phyloP scores from a whole-genome alignment of 305 asterid species.

The Fraxinus nigra region DNA sequence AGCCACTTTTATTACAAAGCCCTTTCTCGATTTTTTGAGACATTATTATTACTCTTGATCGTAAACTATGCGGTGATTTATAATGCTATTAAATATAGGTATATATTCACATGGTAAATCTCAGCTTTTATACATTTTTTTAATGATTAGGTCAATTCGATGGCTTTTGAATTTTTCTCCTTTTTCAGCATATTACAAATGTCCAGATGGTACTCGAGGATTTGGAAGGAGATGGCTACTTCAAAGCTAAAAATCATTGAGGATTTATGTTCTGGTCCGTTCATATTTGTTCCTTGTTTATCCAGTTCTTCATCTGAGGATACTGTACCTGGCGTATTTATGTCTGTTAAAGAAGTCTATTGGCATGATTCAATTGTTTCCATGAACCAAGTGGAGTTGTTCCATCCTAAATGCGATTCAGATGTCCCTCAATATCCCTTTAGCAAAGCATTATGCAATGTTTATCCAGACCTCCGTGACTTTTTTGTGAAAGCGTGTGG shows the following conservation, averaged over 20 bases:
- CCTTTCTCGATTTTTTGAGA: not conserved
- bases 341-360: constrained; percentile 70
- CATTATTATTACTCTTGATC: not conserved
- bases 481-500: constrained; percentile 88
- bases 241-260: constrained; percentile 53
- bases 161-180: constrained; percentile 3
- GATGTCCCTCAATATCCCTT: constrained; percentile 20
- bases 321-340: constrained; percentile 58
- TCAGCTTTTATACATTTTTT: not conserved
- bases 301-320: constrained; percentile 48
- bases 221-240: constrained; percentile 69
- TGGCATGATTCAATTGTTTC: constrained; percentile 74
- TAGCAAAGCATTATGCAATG: constrained; percentile 45
- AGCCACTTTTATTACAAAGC: not conserved
- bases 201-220: constrained; percentile 68
- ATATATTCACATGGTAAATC: not conserved
- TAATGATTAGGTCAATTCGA: constrained; percentile 15
- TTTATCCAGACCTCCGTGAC: constrained; percentile 73
- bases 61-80: not conserved
- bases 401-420: constrained; percentile 32
- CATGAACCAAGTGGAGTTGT: constrained; percentile 39
- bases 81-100: not conserved
- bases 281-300: constrained; percentile 70
- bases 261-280: constrained; percentile 63
- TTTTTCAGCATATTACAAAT: constrained; percentile 74